These are phyloP conservation scores for Globisporangium cederbergense DNA, from an alignment of 352 stramenopile genomes.

Conservation along the genomic window DNA sequence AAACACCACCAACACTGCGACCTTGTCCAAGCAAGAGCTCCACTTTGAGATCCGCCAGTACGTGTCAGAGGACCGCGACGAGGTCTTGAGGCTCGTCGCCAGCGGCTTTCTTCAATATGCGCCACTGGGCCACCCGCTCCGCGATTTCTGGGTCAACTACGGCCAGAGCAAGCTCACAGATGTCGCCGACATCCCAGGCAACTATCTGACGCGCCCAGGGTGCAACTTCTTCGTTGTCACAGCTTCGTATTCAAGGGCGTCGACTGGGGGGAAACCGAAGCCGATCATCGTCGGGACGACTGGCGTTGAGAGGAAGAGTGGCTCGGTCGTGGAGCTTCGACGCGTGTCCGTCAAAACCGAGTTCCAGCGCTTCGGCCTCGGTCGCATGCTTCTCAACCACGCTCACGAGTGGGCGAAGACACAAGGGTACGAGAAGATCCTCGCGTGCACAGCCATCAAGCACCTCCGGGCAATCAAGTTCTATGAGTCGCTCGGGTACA, in stretches of 20 bases:
- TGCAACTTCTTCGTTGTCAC: slow-evolving; percentile 8
- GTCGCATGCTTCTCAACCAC: slow-evolving; percentile 6
- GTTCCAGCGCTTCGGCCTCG: slow-evolving; percentile 18
- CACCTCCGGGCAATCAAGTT: slow-evolving; percentile 11
- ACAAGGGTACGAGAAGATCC: background rate
- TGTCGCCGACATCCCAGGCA: slow-evolving; percentile 8
- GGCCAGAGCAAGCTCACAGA: slow-evolving; percentile 7
- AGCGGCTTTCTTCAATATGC: slow-evolving; percentile 11
- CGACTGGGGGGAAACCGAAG: background rate
- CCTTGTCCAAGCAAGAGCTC: background rate
- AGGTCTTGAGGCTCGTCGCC: slow-evolving; percentile 5
- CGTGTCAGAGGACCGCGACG: background rate
- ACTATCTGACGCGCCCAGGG: background rate
- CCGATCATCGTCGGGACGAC: background rate
- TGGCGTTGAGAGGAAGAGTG: background rate
- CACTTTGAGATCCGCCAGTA: slow-evolving; percentile 18
- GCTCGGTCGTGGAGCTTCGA: background rate
- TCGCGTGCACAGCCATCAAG: slow-evolving; percentile 10
- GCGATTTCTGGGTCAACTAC: slow-evolving; percentile 8
- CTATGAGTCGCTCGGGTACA: slow-evolving; percentile 22
- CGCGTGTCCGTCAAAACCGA: slow-evolving; percentile 13
- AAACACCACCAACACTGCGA: background rate
- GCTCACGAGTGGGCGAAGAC: slow-evolving; percentile 20
- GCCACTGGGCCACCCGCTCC: background rate
- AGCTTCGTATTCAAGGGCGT: background rate